Base-by-base conservation (phyloP, 1,284 basidiomycete genomes). In the Gastroboletus turbinatus region DNA sequence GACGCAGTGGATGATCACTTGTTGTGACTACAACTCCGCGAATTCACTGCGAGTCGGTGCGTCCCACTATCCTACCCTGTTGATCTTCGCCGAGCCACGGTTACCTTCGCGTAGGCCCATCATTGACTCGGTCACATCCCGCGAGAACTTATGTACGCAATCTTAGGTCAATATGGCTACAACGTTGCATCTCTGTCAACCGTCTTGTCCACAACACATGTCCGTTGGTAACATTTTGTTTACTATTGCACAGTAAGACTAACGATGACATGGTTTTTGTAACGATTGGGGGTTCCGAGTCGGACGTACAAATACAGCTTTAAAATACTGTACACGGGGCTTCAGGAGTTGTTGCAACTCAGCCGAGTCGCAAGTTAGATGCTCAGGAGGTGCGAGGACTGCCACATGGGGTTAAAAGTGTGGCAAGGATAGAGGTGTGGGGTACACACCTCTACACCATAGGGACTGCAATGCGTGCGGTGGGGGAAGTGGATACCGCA, bases 401-500 rank as follows among this genome's bases (percentile, higher is more conserved):
- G 27, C 36, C 16, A 36, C 30, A 11, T 14, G 23, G 19, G 27
- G n/a, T 51, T 45, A 35, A 46, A 38, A 9, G 7, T 25, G 29
- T 36, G 44, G 33, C 29, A 36, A 50, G 30, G 30, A 43, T 16
- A 4, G 10, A 33, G 10, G 33, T 2, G 42, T 50, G 36, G n/a
- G 5, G 39, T 30, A 72, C 74, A 61, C 63, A 77, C 77, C 55
- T 70, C 63, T 55, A 77, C 76, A 60, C 76, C 76, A 58, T 65
- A 65, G 53, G 72, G 68, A 56, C 75, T 65, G 60, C 60, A 52
- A 74, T 52, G 38, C 67, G 72, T 54, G 65, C 69, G 43, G 80
- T 78, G 27, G 88, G 87, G 52, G 87, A 88, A 56, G 78, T 75
- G 46, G 87, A 85, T 38, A 89, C 83, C 21, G 86, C 92, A 59